Base-by-base conservation (phyloP, 2,329 filamentous ascomycete genomes). In the Zymoseptoria ardabiliae region DNA sequence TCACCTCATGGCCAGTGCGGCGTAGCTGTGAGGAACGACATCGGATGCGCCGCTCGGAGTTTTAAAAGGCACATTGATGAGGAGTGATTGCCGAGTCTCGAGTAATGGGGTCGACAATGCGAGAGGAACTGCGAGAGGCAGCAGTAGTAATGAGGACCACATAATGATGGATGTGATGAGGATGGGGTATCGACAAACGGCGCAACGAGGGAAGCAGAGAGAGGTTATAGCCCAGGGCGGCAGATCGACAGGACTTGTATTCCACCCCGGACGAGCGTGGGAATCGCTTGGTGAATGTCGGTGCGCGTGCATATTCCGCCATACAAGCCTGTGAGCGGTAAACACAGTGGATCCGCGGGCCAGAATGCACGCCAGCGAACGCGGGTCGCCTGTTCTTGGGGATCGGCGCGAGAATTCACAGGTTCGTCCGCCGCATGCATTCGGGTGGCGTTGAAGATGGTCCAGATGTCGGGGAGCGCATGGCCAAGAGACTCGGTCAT, bases 51-150 rank as follows among this genome's bases (percentile, higher is more conserved):
- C 53, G 53, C 19, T 56, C 17, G 59, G 59, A 13, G 53, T 28
- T 20, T 53, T 53, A 1, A 41, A 20, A 8, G 59, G 49, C 5
- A 61, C 56, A 4, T 48, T 53, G 21, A 61, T 54, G 3, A 23
- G 23, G 11, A 52, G 23, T 13, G 28, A n/a, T 19, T 57, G 55
- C 25, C 55, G 41, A 19, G 53, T 28, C 13, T 56, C 53, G 13
- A 59, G 21, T 19, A 61, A 25, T 7, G 59, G 56, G 5, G 48
- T 49, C 28, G 58, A 56, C n/a, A 56, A 17, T 25, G 59, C 53
- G 25, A 61, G 41, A 11, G 56, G 49, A 17, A 54, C 59, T 20
- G 52, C 59, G n/a, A 61, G 45, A n/a, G 59, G 59, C 22, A 61
- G 48, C 50, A 61, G 50, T 17, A 61, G 35, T 13, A 61, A 17